A percentile compares a stretch with the other conserved stretches of the same genome.
Evolutionary conservation across 768 basidiomycete species (phyloP).

Genomic region (Botryobasidium botryosum): DNA sequence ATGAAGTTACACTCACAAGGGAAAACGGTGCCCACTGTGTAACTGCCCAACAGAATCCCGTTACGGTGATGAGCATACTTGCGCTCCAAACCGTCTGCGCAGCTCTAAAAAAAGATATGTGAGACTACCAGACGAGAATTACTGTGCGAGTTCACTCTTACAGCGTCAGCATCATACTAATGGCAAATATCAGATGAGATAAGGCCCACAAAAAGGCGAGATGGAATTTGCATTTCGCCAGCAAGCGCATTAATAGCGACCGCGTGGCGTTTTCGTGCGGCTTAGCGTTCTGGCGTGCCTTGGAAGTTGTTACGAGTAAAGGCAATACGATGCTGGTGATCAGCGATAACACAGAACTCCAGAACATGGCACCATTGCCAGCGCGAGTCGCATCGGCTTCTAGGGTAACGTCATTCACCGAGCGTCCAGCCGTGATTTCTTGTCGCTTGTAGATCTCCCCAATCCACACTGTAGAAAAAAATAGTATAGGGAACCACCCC

Average conservation of each 20-base stretch:
- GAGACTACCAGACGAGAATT: constrained; percentile 2
- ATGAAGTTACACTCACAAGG: constrained; percentile 34
- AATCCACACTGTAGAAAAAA: constrained; percentile 4
- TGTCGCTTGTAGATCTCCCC: background rate
- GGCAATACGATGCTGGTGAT: constrained; percentile 54
- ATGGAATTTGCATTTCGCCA: constrained; percentile 23
- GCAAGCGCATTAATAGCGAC: constrained; percentile 16
- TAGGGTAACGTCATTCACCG: background rate
- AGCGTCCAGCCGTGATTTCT: background rate
- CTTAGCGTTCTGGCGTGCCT: constrained; percentile 7
- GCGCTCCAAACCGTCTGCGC: constrained; percentile 52
- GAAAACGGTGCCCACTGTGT: constrained; percentile 89
- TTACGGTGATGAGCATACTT: constrained; percentile 55
- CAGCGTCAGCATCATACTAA: constrained; percentile 72
- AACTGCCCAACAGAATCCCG: constrained; percentile 88
- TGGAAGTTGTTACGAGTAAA: constrained; percentile 27
- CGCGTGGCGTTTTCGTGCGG: constrained; percentile 4
- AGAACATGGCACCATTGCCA: constrained; percentile 72
- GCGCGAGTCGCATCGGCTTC: constrained; percentile 60
- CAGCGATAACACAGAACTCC: constrained; percentile 53
- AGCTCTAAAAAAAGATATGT: constrained; percentile 31
- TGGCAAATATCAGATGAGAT: constrained; percentile 55
- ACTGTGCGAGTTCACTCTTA: constrained; percentile 26
- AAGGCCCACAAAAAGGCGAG: constrained; percentile 62
- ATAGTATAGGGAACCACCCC: constrained; percentile 36